Conservation (phyloP, 345 rosid genomes). For the Lumnitzera racemosa region DNA sequence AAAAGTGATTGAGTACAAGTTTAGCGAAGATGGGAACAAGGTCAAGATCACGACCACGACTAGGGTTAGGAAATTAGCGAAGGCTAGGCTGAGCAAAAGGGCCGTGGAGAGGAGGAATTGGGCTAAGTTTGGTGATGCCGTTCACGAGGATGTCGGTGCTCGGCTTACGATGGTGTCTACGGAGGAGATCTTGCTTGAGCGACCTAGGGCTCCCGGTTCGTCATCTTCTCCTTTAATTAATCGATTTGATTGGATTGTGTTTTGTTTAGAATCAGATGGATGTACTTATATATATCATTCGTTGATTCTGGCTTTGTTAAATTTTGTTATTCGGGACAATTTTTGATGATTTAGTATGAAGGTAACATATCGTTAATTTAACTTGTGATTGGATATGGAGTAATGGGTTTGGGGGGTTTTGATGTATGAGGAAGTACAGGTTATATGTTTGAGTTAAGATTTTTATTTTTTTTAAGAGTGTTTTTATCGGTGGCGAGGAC, state of each 20-base stretch:
- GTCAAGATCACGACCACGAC: slow-evolving; percentile 57
- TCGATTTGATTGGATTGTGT: not conserved
- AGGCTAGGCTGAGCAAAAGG: slow-evolving; percentile 45
- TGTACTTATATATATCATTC: too few relatives aligned
- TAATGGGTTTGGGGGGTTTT: too few relatives aligned
- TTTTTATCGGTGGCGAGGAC: too few relatives aligned
- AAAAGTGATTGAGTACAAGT: slow-evolving; percentile 61
- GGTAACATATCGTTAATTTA: too few relatives aligned
- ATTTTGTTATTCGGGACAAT: too few relatives aligned
- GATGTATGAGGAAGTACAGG: too few relatives aligned
- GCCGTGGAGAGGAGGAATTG: slow-evolving; percentile 58
- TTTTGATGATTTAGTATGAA: too few relatives aligned
- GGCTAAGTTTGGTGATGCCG: slow-evolving; percentile 77
- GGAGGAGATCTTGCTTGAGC: slow-evolving; percentile 60
- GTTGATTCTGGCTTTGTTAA: too few relatives aligned
- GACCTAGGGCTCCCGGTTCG: slow-evolving; percentile 55
- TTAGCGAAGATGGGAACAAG: slow-evolving; percentile 60
- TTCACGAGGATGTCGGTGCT: slow-evolving; percentile 49
- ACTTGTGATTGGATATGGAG: too few relatives aligned
- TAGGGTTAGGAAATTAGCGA: slow-evolving; percentile 53
- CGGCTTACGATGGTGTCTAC: slow-evolving; percentile 73
- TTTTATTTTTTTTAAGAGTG: too few relatives aligned
- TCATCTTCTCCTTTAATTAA: not conserved
- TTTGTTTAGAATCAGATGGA: not conserved
- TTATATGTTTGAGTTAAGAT: too few relatives aligned